Base-by-base conservation (phyloP, 2,329 filamentous ascomycete species). In the Colletotrichum lupini region DNA sequence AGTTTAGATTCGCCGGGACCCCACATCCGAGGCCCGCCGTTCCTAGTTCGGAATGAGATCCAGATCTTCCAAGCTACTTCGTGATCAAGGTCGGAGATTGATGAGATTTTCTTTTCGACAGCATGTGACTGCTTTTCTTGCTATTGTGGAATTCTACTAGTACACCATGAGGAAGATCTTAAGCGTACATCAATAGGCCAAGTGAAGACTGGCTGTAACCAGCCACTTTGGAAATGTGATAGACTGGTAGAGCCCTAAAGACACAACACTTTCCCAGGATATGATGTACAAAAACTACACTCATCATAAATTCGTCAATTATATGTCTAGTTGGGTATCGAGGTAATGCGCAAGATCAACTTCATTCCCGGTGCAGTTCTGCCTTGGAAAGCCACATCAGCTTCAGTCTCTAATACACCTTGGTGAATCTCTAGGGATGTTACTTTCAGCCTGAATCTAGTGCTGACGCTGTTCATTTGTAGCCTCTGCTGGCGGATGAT, bases 1-100 rank as follows among this genome's bases (percentile, higher is more conserved):
- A 69, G 28, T 30, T 24, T 26, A 28, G 52, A 49, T 3, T 69
- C 53, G 28, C 67, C 67, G 67, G 67, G 52, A 49, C 52, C 22
- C 59, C 37, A 42, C 37, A 58, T n/a, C 16, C 37, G 57, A 61
- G 57, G 24, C 26, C 19, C 4, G 30, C n/a, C 22, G 28, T 28
- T 49, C 8, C 8, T 11, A 22, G 5, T 42, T 42, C 37, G 37
- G 32, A 35, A 12, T 35, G 32, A 4, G 32, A 35, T 35, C 4
- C 1, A 12, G 32, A 12, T 35, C 4, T 35, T 12, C 32, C 0
- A 12, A 35, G 11, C 11, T 35, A 4, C 32, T 35, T 12, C 12
- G 32, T 5, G 1, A 1, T 12, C 32, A 35, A 35, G 32, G 0
- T 35, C 12, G 11, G 11, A 12, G 11, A 35, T 35, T 35, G 0